Evolutionary conservation across 1,284 basidiomycete species (phyloP), one percentile per base, ranked within the genome.

Genomic region (Cerioporus squamosus): DNA sequence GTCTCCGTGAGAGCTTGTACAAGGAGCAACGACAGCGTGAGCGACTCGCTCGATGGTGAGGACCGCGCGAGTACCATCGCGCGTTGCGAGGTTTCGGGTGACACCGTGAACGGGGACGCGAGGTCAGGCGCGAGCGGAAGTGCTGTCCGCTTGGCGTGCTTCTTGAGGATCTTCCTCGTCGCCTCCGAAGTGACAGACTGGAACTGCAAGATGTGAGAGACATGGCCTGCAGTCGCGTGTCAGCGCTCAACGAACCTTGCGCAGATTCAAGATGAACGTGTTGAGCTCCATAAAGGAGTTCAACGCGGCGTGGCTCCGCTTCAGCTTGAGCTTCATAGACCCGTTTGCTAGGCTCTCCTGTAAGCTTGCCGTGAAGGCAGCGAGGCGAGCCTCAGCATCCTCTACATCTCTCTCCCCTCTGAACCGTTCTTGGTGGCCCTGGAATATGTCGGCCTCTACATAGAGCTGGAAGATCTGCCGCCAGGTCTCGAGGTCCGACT

Each of bases 381-480:
- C 80, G 52, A 98, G 74, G 22, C 91, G 82, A 46, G 75, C 76
- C 72, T 97, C 93, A 4, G 86, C 84, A 61, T 95, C 91, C 53
- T 92, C 84, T 5, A 90, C 74, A 22, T 82, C 82, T 23, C 91
- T 77, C 71, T 96, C 93, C 1, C 94, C 94, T 7, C 89, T 75
- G 59, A 83, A 81, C 2, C 82, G 74, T 72, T 97, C 95, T n/a
- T 81, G 75, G 29, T 86, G 75, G 45, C 84, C 86, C 72, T 97
- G 94, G 67, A 97, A 98, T 6, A 98, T 87, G 68, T 97, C 90
- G 1, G 86, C 77, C 66, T 98, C 94, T 51, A 93, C 80, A 77
- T 97, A 98, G 2, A 97, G 76, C 49, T 88, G 84, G 69, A 98
- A 97, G 33, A 98, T 91, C 73, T 94, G 88, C 31, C 96, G 79